Base-by-base conservation (phyloP, 108 stramenopile species). In the Mayamaea pseudoterrestris region DNA sequence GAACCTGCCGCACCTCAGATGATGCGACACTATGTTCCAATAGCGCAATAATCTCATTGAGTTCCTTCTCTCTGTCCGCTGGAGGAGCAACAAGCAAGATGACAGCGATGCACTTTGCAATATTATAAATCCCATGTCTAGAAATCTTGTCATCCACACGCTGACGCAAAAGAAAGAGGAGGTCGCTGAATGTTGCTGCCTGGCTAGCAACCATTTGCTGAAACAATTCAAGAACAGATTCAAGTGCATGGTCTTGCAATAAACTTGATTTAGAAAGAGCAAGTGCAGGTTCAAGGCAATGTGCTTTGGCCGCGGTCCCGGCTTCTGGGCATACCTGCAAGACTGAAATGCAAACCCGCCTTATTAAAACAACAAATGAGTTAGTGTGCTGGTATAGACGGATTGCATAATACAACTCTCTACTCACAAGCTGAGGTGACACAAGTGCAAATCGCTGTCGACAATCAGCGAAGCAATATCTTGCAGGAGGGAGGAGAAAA, bases 361-460 rank as follows among this genome's bases (percentile, higher is more conserved):
- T 60, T 53, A 26, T 11, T 1, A 27, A 16, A 59, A 30, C 7
- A 13, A 37, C 13, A 36, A 9, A 50, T 1, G 35, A 16, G 13
- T 48, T n/a, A 47, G 22, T 13, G 5, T 24, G 7, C 18, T 22
- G n/a, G 3, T 9, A 35, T 3, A 27, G 7, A 12, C 3, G 34
- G 29, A 2, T 8, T 22, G 5, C 13, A 35, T 17, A 20, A 41
- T 27, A 2, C 48, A 20, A 4, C 11, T 39, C 27, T 55, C 24
- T 17, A 74, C 76, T 45, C 68, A 75, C 58, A 81, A 56, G 30
- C 71, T 69, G 46, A 95, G 69, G 44, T 94, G 88, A 35, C 86
- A 83, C 34, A 96, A 54, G 57, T 95, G 93, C 16, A 97, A 66
- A 61, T 98, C 97, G n/a, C 69, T 61, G 55, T 93, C 93, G 13